Base-by-base conservation (phyloP, 164 flowering plant genomes). In the Magnolia officinalis region DNA sequence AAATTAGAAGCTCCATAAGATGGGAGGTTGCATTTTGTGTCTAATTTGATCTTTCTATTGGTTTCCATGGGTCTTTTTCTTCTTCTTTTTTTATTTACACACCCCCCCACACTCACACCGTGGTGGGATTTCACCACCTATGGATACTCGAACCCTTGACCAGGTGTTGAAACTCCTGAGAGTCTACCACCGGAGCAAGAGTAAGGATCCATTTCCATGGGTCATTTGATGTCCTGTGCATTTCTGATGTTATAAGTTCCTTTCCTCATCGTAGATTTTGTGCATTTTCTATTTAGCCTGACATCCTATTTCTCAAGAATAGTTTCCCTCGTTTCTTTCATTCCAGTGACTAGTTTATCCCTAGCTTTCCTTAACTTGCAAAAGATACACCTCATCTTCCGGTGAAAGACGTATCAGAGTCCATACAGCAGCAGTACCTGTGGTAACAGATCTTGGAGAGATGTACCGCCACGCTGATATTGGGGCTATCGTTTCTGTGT, bases 381-480 rank as follows among this genome's bases (percentile, higher is more conserved):
- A 81, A 84, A 96, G 99, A 85, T 96, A 92, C 82, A 96, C 99
- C 69, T 88, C 99, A 79, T 96, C 99, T 72, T 94, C 90, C 82
- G 99, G 98, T 78, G 99, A 96, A 83, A 85, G 99, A 78, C 98
- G 98, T 75, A 94, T 96, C 65, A 91, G 99, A 83, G 98, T 96
- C 77, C 99, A 93, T 78, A 96, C 98, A 20, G 90, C 94, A 74
- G 97, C 97, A 55, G 97, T 87, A 37, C 98, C 98, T 2, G 98
- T 94, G 77, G 97, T 94, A 55, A 37, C 97, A 49, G 97, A 96
- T 79, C 89, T 96, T 59, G 93, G 90, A 24, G 99, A 96, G 84
- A 94, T 96, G 99, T 96, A 91, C 71, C 95, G 97, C 50, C 91
- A 85, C 26, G 98, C 98, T 75, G 98, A 96, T 82, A 84, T 88